These are phyloP conservation scores for Verticillium nonalfalfae DNA, from an alignment of 2,329 filamentous ascomycete genomes.

Conservation along the genomic window DNA sequence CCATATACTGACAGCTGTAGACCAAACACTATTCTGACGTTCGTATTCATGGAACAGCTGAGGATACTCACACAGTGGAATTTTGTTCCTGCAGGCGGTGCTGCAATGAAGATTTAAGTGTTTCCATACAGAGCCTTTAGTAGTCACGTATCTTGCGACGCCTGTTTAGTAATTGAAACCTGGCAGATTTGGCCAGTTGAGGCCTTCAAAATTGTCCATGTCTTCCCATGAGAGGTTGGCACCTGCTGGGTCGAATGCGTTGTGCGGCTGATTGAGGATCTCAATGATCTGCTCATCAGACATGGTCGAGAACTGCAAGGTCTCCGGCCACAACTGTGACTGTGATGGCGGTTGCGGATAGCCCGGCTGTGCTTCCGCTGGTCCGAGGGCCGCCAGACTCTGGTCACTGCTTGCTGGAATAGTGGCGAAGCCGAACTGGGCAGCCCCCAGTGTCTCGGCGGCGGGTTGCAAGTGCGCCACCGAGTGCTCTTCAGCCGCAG, in stretches of 20 bases:
- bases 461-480: conserved; percentile 1
- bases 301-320: conserved; percentile 61
- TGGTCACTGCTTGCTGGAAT: neutral
- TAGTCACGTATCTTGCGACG: neutral
- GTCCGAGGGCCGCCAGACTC: conserved; percentile 2
- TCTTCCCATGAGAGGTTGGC: conserved; percentile 54
- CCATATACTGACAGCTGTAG: conserved; percentile 16
- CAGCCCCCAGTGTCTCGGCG: conserved; percentile 4
- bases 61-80: conserved; percentile 20
- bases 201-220: conserved; percentile 50
- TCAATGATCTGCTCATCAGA: conserved; percentile 63
- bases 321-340: conserved; percentile 35
- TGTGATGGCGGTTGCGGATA: conserved; percentile 19
- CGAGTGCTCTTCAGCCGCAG: conserved; percentile 7
- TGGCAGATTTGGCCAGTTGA: conserved; percentile 38
- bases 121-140: neutral
- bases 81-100: neutral
- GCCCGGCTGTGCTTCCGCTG: conserved; percentile 14
- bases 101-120: conserved; percentile 6
- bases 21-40: conserved; percentile 37
- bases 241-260: conserved; percentile 49
- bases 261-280: conserved; percentile 56
- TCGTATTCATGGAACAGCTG: conserved; percentile 38
- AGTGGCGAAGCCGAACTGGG: conserved; percentile 5
- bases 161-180: conserved; percentile 28